phyloP scores from a whole-genome alignment of 768 basidiomycete genomes.

The Russula sp. region DNA sequence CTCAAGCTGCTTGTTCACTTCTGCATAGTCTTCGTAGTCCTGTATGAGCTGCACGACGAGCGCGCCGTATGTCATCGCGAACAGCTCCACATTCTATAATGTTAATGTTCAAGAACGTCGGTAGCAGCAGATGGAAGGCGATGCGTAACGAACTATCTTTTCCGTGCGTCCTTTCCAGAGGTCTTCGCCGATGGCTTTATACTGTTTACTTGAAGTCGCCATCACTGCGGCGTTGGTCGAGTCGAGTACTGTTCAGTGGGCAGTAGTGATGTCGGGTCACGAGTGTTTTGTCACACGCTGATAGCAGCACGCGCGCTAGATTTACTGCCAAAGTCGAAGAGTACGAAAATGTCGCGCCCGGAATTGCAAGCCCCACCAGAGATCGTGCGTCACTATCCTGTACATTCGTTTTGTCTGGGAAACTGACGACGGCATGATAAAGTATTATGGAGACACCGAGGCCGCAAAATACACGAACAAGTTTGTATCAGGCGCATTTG shows the following conservation, averaged over 20 bases:
- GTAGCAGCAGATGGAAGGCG: constrained; percentile 11
- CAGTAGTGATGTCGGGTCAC: no score
- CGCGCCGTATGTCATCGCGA: constrained; percentile 94
- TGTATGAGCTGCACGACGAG: constrained; percentile 98
- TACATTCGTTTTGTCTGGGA: background rate
- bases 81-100: constrained; percentile 89
- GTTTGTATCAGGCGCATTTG: constrained; percentile 35
- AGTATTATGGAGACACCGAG: constrained; percentile 94
- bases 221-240: background rate
- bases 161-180: constrained; percentile 93
- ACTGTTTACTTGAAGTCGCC: constrained; percentile 71
- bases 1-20: constrained; percentile 94
- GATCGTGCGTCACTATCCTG: constrained; percentile 49
- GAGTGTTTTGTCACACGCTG: no score
- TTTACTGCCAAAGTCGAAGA: no score
- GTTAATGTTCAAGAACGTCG: constrained; percentile 25
- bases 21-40: constrained; percentile 96
- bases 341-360: constrained; percentile 46
- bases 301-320: no score
- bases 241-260: no score
- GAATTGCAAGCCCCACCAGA: constrained; percentile 60
- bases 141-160: constrained; percentile 70
- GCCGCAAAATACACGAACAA: constrained; percentile 97
- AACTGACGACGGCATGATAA: constrained; percentile 30
- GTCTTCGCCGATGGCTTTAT: constrained; percentile 88